These are phyloP conservation scores for Cryptococcus maquisensis DNA, from an alignment of 1,284 basidiomycete species.

Conservation along the genomic window DNA sequence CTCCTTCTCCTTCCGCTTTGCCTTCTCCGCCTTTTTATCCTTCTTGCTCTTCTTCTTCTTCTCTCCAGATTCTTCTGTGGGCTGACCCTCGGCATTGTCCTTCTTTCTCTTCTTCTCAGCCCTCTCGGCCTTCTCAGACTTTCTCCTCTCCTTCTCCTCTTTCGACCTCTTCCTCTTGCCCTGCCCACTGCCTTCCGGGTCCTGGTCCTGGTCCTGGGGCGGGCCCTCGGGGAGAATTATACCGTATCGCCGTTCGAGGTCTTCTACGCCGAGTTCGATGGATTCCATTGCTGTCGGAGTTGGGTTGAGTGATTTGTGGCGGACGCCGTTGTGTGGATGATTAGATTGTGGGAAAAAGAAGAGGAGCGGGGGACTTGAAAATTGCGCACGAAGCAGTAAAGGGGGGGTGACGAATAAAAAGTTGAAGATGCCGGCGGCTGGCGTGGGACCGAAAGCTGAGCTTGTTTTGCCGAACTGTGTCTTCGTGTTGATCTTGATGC, in stretches of 20 bases:
- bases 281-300: conserved; percentile 5
- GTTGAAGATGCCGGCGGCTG: too few relatives aligned
- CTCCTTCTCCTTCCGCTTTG: not conserved
- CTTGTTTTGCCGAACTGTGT: too few relatives aligned
- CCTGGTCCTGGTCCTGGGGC: too few relatives aligned
- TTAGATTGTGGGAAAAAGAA: not conserved
- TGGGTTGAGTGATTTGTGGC: too few relatives aligned
- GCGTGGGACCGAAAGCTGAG: too few relatives aligned
- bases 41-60: not conserved
- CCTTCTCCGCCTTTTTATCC: not conserved
- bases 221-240: too few relatives aligned
- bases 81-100: not conserved
- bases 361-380: too few relatives aligned
- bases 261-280: not conserved
- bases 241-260: not conserved
- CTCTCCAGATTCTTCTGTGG: not conserved
- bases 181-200: not conserved
- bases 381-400: too few relatives aligned
- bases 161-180: conserved; percentile 8
- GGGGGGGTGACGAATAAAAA: too few relatives aligned
- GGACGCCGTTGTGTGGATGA: too few relatives aligned
- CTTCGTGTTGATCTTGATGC: too few relatives aligned
- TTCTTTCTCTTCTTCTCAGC: conserved; percentile 4
- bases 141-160: conserved; percentile 7
- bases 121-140: not conserved